These are phyloP conservation scores for Darksidea phi DNA, from an alignment of 495 filamentous ascomycete genomes.

Conservation along the genomic window DNA sequence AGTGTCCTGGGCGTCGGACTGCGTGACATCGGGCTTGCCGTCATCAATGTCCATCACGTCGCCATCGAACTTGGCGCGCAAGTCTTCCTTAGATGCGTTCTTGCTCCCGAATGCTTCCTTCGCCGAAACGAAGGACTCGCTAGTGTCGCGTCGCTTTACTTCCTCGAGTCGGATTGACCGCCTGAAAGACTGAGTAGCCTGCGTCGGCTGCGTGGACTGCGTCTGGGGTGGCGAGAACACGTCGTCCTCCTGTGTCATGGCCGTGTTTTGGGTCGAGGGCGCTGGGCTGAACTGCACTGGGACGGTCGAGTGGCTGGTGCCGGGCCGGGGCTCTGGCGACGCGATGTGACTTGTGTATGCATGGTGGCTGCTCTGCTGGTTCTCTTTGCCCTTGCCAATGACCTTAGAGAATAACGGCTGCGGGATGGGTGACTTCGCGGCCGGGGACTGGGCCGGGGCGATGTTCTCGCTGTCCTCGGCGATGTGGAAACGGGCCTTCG, in stretches of 20 bases:
- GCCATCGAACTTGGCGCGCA: background rate
- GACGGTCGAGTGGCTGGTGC: background rate
- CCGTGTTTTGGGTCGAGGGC: conserved; percentile 27
- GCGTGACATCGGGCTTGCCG: background rate
- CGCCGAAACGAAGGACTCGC: conserved; percentile 66
- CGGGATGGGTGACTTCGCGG: conserved; percentile 4
- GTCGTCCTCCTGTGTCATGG: conserved; percentile 19
- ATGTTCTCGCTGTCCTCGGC: conserved; percentile 24
- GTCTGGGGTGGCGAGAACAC: conserved; percentile 26
- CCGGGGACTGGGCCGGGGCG: conserved; percentile 13
- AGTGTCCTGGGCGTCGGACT: conserved; percentile 7
- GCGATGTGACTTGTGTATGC: conserved; percentile 1
- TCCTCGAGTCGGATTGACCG: conserved; percentile 29
- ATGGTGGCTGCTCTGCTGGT: conserved; percentile 3
- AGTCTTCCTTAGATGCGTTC: conserved; percentile 24
- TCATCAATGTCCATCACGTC: conserved; percentile 21
- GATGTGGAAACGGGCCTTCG: conserved; percentile 38
- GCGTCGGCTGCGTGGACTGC: conserved; percentile 23
- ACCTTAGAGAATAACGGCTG: conserved; percentile 9
- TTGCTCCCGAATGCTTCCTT: conserved; percentile 55
- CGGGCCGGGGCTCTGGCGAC: background rate
- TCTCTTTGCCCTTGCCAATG: conserved; percentile 23
- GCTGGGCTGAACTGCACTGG: conserved; percentile 2
- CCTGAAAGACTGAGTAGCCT: conserved; percentile 35
- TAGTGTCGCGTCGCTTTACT: conserved; percentile 53